Base-by-base conservation (phyloP, 257 asterid genomes). In the Solanum etuberosum region DNA sequence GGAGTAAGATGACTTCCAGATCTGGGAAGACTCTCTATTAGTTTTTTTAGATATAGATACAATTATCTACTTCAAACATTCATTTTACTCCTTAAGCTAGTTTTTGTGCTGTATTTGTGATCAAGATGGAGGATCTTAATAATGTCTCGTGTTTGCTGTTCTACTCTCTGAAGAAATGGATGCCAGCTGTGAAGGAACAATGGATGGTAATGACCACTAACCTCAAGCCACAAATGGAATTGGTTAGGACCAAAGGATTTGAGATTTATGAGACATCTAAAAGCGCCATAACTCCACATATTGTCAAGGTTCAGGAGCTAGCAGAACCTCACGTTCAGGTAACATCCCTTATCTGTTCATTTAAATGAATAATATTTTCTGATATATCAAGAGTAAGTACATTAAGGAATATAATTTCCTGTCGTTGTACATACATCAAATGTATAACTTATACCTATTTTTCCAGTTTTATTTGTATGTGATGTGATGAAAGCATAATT, bases 281-380 rank as follows among this genome's bases (percentile, higher is more conserved):
- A 91, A 86, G 88, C 42, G 88, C 94, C 85, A 91, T 90, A 74
- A 92, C 94, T 82, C 99, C 98, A 38, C 98, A 93, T 89, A 68
- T 94, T 86, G 74, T 92, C 87, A 94, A 92, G 90, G 95, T 84
- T 73, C 95, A 92, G 91, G 98, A 95, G 90, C 88, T 94, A 40
- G 93, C 93, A 42, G 90, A 88, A 91, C 99, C 99, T 86, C 94
- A 94, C 86, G 86, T 88, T 88, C 99, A 92, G 96, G 99, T 95
- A 87, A 14, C 65, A 86, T 83, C 72, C 67, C 87, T 72, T 68
- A 43, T 57, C 21, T 42, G 42, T 18, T 37, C 34, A 76, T 31
- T 48, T 9, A 61, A 74, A 86, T 9, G 16, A 84, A 73, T 37
- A 31, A 27, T 21, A 54, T 2, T 67, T 42, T 61, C 10, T 16